Evolutionary conservation across 257 asterid species (phyloP), one percentile per base, ranked within the genome.

Genomic region (Ilex aquifolium): DNA sequence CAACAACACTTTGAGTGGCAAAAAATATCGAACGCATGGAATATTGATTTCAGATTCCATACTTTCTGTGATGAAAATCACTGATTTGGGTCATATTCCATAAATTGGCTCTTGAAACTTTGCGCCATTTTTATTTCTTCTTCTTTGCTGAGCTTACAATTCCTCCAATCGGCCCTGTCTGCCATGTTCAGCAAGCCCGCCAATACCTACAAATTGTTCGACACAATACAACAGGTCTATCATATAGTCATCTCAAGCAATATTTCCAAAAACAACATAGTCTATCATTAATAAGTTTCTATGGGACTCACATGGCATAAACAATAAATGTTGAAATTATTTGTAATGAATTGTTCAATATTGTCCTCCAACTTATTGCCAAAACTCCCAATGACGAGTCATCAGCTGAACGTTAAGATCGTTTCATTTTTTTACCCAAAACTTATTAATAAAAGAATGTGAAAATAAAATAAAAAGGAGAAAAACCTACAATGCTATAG

Each of bases 111-210:
- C 91, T 85, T 92, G 65, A 92, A 92, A 54, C 61, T 40, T 31
- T 82, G 86, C 0, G 82, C 84, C 88, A 83, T 79, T 78, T 70
- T 60, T 13, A 74, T 78, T 81, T 92, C 99, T 78, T 89, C 95
- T 7, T 85, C 97, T 75, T 82, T 87, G 68, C 82, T 78, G 44
- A 85, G 80, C 76, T 82, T 83, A 80, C 88, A 85, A 64, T 89
- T 87, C 72, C 95, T 84, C 99, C 99, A 92, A 70, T 92, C 96
- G 65, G 99, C 97, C 67, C 82, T 87, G 69, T 89, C 95, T 44
- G 96, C 91, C 74, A 77, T 71, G 67, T 87, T 89, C 79, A 92
- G 69, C 79, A 92, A 82, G 66, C 99, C 99, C 66, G 99, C 97
- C 74, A 92, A 74, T 69, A 92, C 97, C 99, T 92, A 69, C 54